Base-by-base conservation (phyloP, 2,329 filamentous ascomycete genomes). In the Penicillium digitatum region DNA sequence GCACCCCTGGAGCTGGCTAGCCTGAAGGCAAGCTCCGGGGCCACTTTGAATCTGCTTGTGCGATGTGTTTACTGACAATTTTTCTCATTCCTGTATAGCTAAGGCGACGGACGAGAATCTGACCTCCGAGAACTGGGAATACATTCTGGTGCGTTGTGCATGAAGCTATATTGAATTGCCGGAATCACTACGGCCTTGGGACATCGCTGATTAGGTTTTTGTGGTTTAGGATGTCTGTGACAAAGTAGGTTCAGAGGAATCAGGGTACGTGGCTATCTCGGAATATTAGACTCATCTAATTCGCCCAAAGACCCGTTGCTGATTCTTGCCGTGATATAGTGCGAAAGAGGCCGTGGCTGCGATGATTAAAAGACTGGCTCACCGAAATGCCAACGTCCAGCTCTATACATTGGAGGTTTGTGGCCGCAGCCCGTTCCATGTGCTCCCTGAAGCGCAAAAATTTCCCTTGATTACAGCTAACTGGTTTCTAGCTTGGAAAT, bases 41-140 rank as follows among this genome's bases (percentile, higher is more conserved):
- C 14, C 18, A 31, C 34, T 18, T 43, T 50, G 48, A 35, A 20
- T 24, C 27, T 37, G 14, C 31, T 6, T 35, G 12, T n/a, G 12
- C 27, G 22, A 32, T 22, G 29, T 14, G 52, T 24, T 50, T 52
- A 62, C 66, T 75, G 57, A 74, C 60, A 65, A 31, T 64, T 54
- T 50, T 56, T 59, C n/a, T n/a, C n/a, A 39, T 46, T 39, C 32
- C 18, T 48, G 18, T 66, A 63, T 67, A 87, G 86, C 84, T 69
- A 88, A 88, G 77, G 92, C 94, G 70, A 99, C 94, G 54, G 94
- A 99, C 76, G 94, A 99, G 82, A 99, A 96, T 76, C 83, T 97
- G 66, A 97, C 92, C 22, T 88, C 87, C 29, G 84, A 95, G 75
- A 88, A 88, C 72, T 89, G 86, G 86, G 86, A 88, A 71, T 86